Evolutionary conservation across 2,329 filamentous ascomycete species (phyloP).

Genomic region (Neofusicoccum umdonicola): DNA sequence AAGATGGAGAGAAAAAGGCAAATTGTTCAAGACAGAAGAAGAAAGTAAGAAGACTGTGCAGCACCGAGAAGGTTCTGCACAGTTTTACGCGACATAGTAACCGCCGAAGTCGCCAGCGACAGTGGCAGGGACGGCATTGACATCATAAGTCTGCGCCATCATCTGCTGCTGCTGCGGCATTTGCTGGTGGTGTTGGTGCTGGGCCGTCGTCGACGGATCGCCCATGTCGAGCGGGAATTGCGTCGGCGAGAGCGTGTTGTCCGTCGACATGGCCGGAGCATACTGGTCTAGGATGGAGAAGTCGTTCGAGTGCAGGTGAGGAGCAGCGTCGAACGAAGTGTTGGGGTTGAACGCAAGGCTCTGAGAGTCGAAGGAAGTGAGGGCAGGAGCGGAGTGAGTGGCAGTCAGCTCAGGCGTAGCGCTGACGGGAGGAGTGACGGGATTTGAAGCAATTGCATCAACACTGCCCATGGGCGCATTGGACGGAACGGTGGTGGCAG

Average conservation of each 20-base stretch:
- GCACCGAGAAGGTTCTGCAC: background rate
- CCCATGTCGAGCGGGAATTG: conserved; percentile 12
- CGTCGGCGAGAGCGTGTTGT: background rate
- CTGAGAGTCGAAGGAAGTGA: background rate
- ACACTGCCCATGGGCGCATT: background rate
- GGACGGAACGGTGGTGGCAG: background rate
- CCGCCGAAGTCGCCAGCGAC: conserved; percentile 9
- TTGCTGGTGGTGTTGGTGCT: conserved; percentile 8
- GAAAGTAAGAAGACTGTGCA: background rate
- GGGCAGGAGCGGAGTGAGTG: background rate
- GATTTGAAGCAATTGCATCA: background rate
- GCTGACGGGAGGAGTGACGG: background rate
- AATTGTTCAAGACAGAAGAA: background rate
- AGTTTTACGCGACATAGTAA: conserved; percentile 6
- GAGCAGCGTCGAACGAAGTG: background rate
- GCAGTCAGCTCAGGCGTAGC: background rate
- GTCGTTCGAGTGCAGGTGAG: background rate
- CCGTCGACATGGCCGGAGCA: conserved; percentile 10
- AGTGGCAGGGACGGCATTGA: conserved; percentile 4
- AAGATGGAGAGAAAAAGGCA: background rate
- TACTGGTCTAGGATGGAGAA: conserved; percentile 15
- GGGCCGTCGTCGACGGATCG: background rate
- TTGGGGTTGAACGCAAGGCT: conserved; percentile 8
- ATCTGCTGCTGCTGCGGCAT: conserved; percentile 9
- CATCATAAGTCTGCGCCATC: conserved; percentile 11